These are phyloP conservation scores for Rhamnella rubrinervis DNA, from an alignment of 331 rosid species.

Conservation along the genomic window DNA sequence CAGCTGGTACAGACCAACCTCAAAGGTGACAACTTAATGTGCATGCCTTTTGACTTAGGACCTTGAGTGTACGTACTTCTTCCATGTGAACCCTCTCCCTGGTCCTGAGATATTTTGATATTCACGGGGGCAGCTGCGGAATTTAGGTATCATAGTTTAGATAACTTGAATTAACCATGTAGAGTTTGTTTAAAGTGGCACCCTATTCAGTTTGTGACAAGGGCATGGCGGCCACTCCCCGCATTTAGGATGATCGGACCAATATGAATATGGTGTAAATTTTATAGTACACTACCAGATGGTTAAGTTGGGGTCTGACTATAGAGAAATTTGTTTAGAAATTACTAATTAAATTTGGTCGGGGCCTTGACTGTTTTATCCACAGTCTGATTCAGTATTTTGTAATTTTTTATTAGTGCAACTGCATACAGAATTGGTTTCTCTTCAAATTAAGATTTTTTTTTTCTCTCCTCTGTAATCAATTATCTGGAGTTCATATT, in stretches of 20 bases:
- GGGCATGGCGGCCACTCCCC: conserved; percentile 35
- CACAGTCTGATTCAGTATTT: background rate
- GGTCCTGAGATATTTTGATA: conserved; percentile 36
- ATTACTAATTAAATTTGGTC: conserved; percentile 7
- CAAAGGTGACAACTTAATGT: conserved; percentile 56
- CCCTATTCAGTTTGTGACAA: conserved; percentile 32
- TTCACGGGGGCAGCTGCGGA: conserved; percentile 63
- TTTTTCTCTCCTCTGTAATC: background rate
- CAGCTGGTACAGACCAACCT: conserved; percentile 66
- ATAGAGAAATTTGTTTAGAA: background rate
- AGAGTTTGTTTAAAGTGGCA: conserved; percentile 47
- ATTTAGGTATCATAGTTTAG: conserved; percentile 59
- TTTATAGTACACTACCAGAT: background rate
- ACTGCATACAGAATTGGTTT: background rate
- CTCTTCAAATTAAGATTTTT: background rate
- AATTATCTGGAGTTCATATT: background rate
- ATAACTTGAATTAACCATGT: conserved; percentile 49
- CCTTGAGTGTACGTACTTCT: conserved; percentile 44
- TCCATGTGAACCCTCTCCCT: conserved; percentile 51
- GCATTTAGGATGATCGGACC: conserved; percentile 35
- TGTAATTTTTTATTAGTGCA: conserved; percentile 4
- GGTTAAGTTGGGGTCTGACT: background rate
- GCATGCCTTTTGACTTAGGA: conserved; percentile 27
- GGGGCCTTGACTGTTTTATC: background rate
- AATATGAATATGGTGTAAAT: conserved; percentile 34